Evolutionary conservation across 495 filamentous ascomycete genomes (phyloP).

Genomic region (Hypoxylon fragiforme): DNA sequence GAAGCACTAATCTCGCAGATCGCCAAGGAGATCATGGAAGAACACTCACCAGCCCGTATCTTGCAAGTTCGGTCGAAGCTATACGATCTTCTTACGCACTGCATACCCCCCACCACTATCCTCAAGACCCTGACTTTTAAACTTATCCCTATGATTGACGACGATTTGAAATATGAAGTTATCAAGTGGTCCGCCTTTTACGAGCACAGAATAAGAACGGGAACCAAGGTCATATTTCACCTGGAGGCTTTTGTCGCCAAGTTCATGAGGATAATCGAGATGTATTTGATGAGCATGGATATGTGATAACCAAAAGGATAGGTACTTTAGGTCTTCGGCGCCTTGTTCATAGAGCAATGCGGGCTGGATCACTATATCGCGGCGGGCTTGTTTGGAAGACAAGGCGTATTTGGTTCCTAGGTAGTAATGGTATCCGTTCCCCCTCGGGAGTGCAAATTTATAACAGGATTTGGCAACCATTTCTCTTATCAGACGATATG

Average conservation of each 20-base stretch:
- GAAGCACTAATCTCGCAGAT: conserved; percentile 85
- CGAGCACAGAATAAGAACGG: conserved; percentile 88
- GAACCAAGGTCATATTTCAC: conserved; percentile 96
- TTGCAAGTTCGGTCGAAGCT: conserved; percentile 86
- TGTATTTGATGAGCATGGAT: conserved; percentile 90
- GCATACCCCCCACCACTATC: conserved; percentile 91
- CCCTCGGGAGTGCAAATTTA: neutral
- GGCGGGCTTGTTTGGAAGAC: conserved; percentile 4
- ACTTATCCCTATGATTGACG: conserved; percentile 82
- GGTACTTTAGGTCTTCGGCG: conserved; percentile 10
- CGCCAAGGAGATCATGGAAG: conserved; percentile 86
- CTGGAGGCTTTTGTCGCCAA: conserved; percentile 98
- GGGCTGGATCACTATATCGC: conserved; percentile 5
- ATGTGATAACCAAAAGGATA: conserved; percentile 36
- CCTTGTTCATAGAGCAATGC: conserved; percentile 23
- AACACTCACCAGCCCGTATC: conserved; percentile 84
- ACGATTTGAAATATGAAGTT: conserved; percentile 84
- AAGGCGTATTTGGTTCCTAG: neutral
- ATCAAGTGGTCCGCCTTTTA: conserved; percentile 97
- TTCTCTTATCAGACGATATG: neutral
- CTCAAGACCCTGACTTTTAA: conserved; percentile 94
- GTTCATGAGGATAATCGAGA: conserved; percentile 95
- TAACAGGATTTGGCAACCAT: conserved; percentile 1
- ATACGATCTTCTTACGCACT: conserved; percentile 94
- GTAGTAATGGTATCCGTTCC: conserved; percentile 17